Conservation (phyloP, 1,139 yeast species). For the Hansenula lynferdii region DNA sequence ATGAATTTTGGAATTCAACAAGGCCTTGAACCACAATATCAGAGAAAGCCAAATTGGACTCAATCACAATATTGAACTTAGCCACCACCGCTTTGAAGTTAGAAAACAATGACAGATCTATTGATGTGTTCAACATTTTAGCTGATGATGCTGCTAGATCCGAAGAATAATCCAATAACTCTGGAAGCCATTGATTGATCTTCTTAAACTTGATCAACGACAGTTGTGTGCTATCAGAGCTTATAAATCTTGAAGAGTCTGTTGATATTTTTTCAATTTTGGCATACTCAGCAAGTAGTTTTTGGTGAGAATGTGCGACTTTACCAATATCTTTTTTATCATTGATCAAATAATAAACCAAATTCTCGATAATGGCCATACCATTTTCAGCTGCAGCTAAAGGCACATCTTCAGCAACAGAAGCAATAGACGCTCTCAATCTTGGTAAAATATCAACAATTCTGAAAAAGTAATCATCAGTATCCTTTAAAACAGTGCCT, state of each 20-base stretch:
- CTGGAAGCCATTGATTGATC: conserved; percentile 38
- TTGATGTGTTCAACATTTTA: conserved; percentile 10
- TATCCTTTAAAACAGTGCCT: conserved; percentile 34
- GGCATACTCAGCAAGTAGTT: not conserved
- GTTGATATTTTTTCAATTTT: too few relatives aligned
- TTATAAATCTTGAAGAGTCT: not conserved
- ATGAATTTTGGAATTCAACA: not conserved
- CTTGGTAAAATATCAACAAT: conserved; percentile 78
- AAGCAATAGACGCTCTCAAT: conserved; percentile 58
- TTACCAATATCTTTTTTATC: conserved; percentile 42
- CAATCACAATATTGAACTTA: conserved; percentile 8
- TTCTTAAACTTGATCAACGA: conserved; percentile 8
- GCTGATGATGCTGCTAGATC: conserved; percentile 27
- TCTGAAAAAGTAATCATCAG: conserved; percentile 62
- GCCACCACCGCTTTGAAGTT: conserved; percentile 12
- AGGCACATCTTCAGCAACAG: conserved; percentile 71
- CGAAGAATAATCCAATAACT: conserved; percentile 43
- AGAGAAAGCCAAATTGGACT: conserved; percentile 15
- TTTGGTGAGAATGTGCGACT: conserved; percentile 21
- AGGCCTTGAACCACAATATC: not conserved
- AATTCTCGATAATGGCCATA: conserved; percentile 73
- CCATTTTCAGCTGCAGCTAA: conserved; percentile 71
- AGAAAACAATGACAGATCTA: conserved; percentile 18
- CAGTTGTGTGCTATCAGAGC: not conserved
- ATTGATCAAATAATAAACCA: conserved; percentile 49